Percentiles rank a stretch among this genome's conserved stretches.
Evolutionary conservation across 345 rosid genomes (phyloP).

Genomic region (Camelina hispida): DNA sequence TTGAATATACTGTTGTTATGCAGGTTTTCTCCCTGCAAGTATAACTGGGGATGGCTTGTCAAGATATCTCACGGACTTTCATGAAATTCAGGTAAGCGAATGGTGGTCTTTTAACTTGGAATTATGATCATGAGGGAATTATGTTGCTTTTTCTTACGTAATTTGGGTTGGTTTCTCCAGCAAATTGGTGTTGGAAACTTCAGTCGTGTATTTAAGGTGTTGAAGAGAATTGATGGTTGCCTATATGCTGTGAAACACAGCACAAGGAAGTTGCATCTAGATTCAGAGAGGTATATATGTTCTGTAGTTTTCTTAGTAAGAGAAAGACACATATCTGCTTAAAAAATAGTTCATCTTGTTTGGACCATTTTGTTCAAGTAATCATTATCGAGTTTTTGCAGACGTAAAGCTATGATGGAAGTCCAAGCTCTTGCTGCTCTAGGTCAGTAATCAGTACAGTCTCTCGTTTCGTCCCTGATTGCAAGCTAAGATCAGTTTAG

Average conservation of each 20-base stretch:
- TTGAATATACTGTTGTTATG: slow-evolving; percentile 36
- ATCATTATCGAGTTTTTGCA: slow-evolving; percentile 40
- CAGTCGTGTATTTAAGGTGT: slow-evolving; percentile 82
- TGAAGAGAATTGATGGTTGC: slow-evolving; percentile 97
- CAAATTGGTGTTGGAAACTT: slow-evolving; percentile 91
- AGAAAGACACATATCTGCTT: not conserved
- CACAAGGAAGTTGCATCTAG: slow-evolving; percentile 70
- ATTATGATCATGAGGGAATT: slow-evolving; percentile 4
- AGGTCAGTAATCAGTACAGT: slow-evolving; percentile 53
- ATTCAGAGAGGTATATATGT: slow-evolving; percentile 68
- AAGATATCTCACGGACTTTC: slow-evolving; percentile 90
- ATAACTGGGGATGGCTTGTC: slow-evolving; percentile 86
- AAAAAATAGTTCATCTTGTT: not conserved
- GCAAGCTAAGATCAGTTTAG: not conserved
- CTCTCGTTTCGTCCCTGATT: not conserved
- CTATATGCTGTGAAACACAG: slow-evolving; percentile 88
- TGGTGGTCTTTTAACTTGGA: not conserved
- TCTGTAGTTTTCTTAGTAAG: slow-evolving; percentile 12
- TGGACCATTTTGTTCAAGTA: not conserved
- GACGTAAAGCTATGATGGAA: slow-evolving; percentile 98
- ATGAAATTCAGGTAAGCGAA: slow-evolving; percentile 77
- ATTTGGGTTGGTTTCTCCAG: slow-evolving; percentile 50
- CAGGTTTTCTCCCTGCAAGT: slow-evolving; percentile 70
- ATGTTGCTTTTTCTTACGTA: slow-evolving; percentile 10
- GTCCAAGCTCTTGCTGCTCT: slow-evolving; percentile 97